Evolutionary conservation across 768 basidiomycete species (phyloP).

Genomic region (Lenzites betulinus): DNA sequence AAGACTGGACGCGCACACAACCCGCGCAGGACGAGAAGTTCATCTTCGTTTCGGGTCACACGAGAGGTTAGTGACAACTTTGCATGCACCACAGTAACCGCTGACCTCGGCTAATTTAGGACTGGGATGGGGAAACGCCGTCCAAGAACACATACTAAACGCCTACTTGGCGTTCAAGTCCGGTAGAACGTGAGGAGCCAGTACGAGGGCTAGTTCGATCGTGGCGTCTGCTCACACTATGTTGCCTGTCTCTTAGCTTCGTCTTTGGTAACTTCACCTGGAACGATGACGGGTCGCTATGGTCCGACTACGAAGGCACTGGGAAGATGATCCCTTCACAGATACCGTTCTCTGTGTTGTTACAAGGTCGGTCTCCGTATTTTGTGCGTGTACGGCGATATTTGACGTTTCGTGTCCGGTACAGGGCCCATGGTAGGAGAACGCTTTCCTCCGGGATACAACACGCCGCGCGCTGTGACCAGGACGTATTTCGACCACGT

Average conservation of each 20-base stretch:
- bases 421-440: slow-evolving; percentile 16
- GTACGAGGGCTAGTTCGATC: no score
- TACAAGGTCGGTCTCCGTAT: slow-evolving; percentile 44
- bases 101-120: background rate
- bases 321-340: slow-evolving; percentile 53
- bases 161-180: slow-evolving; percentile 37
- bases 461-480: slow-evolving; percentile 11
- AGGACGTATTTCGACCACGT: slow-evolving; percentile 14
- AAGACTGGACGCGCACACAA: slow-evolving; percentile 1
- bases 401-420: background rate
- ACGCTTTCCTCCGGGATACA: background rate
- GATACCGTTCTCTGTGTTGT: slow-evolving; percentile 53
- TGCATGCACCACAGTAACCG: background rate
- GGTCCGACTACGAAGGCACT: slow-evolving; percentile 39
- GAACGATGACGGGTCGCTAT: slow-evolving; percentile 43
- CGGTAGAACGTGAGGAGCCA: slow-evolving; percentile 38
- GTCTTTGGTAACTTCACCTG: slow-evolving; percentile 63
- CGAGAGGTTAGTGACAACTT: background rate
- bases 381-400: background rate
- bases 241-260: slow-evolving; percentile 27
- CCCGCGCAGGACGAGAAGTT: slow-evolving; percentile 1
- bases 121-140: slow-evolving; percentile 41
- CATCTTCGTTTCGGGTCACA: slow-evolving; percentile 11
- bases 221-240: background rate
- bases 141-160: slow-evolving; percentile 40